A percentile compares a stretch with the other conserved stretches of the same genome.
Evolutionary conservation across 306 rosid species (phyloP).

Genomic region (Nissolia schottii): DNA sequence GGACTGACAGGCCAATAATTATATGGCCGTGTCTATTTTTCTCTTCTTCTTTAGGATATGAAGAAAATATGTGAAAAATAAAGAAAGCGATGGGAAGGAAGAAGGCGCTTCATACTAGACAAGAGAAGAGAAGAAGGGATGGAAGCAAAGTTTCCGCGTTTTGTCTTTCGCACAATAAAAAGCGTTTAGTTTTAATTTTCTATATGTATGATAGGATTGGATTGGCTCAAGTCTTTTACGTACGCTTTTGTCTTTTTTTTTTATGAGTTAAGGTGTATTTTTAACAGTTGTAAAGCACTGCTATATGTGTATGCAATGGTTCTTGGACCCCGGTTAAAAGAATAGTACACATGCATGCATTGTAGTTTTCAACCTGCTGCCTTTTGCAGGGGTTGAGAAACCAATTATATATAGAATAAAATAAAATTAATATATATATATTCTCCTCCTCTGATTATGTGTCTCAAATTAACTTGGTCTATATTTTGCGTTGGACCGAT

Average conservation of each 20-base stretch:
- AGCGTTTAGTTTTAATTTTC: conserved; percentile 14
- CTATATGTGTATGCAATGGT: conserved; percentile 8
- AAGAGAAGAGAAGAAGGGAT: neutral
- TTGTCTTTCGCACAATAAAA: neutral
- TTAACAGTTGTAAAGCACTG: conserved; percentile 35
- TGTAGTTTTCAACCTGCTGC: conserved; percentile 35
- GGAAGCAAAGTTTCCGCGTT: conserved; percentile 52
- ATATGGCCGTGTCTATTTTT: neutral
- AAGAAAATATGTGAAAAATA: conserved; percentile 37
- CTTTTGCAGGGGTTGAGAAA: conserved; percentile 34
- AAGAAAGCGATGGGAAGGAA: conserved; percentile 42
- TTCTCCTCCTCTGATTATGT: neutral
- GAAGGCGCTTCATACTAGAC: conserved; percentile 14
- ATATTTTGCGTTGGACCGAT: too few species aligned
- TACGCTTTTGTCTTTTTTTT: neutral
- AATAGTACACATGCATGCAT: conserved; percentile 25
- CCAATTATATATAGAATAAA: conserved; percentile 16
- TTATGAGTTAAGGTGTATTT: conserved; percentile 5
- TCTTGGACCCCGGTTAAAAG: neutral
- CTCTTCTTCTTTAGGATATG: conserved; percentile 48
- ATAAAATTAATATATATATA: conserved; percentile 20
- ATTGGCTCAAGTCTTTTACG: neutral
- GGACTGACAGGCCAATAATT: neutral
- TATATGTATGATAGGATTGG: conserved; percentile 7
- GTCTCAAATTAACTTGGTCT: neutral